Base-by-base conservation (phyloP, 306 rosid genomes). In the Vigna mungo region DNA sequence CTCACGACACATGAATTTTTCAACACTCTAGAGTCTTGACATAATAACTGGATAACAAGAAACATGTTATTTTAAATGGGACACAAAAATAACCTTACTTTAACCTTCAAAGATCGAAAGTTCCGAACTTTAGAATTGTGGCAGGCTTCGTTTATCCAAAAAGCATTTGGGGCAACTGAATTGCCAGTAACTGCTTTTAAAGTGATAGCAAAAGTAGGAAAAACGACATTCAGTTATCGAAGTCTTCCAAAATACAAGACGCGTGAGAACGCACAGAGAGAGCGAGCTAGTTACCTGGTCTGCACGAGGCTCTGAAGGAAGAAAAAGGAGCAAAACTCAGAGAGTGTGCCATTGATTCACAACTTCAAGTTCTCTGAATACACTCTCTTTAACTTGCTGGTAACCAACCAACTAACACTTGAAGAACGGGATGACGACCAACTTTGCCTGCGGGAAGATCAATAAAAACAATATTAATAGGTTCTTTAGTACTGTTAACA, bases 31-130 rank as follows among this genome's bases (percentile, higher is more conserved):
- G 7, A 63, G 27, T 63, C 27, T 15, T 63, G 69, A 63, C 25
- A 63, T 32, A 16, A 59, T 7, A 59, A 59, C 18, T 59, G 39
- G n/a, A 59, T 25, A 59, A 0, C 66, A 61, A 32, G 20, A 59
- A 27, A 39, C 39, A 2, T 59, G 11, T 16, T 61, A 34, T 34
- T 16, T 25, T 6, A 34, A 62, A 62, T 15, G 44, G 44, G 68
- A 32, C 13, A 62, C 68, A 1, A 62, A 62, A 34, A 34, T 62
- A 62, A 1, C 47, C 23, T 62, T 5, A 91, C 99, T 98, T 96
- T 92, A 49, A 86, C 87, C 80, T 82, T 86, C 82, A 88, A 87
- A 65, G 94, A 88, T 73, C 78, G 90, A 74, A 88, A 77, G 69
- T 75, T 89, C 58, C 83, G 65, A 84, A 85, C 85, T 79, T 89